Evolutionary conservation across 2,329 filamentous ascomycete species (phyloP), one percentile per base, ranked within the genome.

Genomic region (Pestalotiopsis sp.): DNA sequence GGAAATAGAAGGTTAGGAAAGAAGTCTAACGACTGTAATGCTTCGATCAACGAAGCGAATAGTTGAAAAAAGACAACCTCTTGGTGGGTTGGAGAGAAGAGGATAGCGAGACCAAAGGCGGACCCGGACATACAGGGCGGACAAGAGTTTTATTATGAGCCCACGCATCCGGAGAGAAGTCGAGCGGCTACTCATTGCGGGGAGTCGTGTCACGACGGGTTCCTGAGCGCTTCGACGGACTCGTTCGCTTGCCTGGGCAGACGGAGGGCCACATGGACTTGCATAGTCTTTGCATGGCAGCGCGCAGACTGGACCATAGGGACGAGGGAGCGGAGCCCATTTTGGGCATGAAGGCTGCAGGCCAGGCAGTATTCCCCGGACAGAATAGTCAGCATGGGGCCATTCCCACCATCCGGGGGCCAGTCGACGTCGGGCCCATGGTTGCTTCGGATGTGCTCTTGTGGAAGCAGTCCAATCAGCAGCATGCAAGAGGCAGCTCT

Each of bases 41-140:
- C 81, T 75, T 83, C 82, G 83, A 73, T 83, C 83, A 81, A 83
- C 83, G 81, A 83, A 81, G 79, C 77, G 72, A 77, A 76, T 70
- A 79, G 80, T 78, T 68, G 62, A 75, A 76, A 72, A 36, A 68
- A 75, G 75, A 72, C 75, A 75, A 76, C 77, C 76, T 74, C 73
- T 74, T 74, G 73, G 74, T 74, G 76, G 76, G 74, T 76, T 77
- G 72, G 72, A 72, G 68, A 70, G 71, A 71, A 72, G 71, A 76
- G 72, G 66, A 75, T 52, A 68, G 69, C 69, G 68, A 68, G 70
- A 71, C 73, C 31, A 65, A 70, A 27, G 68, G 73, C 72, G 73
- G 31, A 73, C 74, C 17, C 70, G 67, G 66, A 68, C 49, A 69
- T 65, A 64, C 68, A 76, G 76, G 72, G 25, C 71, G 58, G 14